These are phyloP conservation scores for Cryptococcus floricola DNA, from an alignment of 1,284 basidiomycete genomes.

Conservation along the genomic window DNA sequence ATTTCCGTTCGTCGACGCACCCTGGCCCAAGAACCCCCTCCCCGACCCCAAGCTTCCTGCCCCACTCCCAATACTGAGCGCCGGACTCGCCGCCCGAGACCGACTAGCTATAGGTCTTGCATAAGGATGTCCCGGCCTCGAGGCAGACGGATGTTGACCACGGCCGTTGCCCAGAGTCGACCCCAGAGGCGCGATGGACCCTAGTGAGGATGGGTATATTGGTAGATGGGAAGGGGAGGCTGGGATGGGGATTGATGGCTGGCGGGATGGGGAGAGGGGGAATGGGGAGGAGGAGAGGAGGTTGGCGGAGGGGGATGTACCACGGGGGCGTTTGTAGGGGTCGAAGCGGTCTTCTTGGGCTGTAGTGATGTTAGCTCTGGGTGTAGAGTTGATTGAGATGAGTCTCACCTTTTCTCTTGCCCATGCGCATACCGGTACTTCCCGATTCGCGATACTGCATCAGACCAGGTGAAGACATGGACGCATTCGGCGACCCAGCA, in stretches of 20 bases:
- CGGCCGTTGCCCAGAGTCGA: slow-evolving; percentile 1
- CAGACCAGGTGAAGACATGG: slow-evolving; percentile 31
- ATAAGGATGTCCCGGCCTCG: slow-evolving; percentile 27
- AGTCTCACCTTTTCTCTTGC: slow-evolving; percentile 43
- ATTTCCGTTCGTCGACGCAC: slow-evolving; percentile 6
- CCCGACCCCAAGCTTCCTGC: slow-evolving; percentile 25
- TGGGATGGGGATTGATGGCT: slow-evolving; percentile 39
- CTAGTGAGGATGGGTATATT: slow-evolving; percentile 24
- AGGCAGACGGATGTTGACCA: not conserved
- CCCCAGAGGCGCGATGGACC: slow-evolving; percentile 10
- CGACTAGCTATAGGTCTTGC: slow-evolving; percentile 36
- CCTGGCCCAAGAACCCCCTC: slow-evolving; percentile 1
- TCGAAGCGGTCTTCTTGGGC: slow-evolving; percentile 43
- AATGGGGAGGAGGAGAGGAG: slow-evolving; percentile 26
- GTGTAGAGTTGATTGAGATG: not conserved
- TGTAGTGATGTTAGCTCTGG: not conserved
- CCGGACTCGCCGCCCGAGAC: slow-evolving; percentile 39
- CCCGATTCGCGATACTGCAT: slow-evolving; percentile 44
- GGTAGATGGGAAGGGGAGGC: slow-evolving; percentile 36
- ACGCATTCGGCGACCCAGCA: slow-evolving; percentile 23
- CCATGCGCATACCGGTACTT: slow-evolving; percentile 30
- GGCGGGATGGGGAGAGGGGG: slow-evolving; percentile 36
- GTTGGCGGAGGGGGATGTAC: slow-evolving; percentile 36
- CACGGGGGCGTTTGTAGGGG: slow-evolving; percentile 45
- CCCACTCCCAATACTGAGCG: slow-evolving; percentile 39